phyloP scores from a whole-genome alignment of 768 basidiomycete species.

The Tulasnella sp. region DNA sequence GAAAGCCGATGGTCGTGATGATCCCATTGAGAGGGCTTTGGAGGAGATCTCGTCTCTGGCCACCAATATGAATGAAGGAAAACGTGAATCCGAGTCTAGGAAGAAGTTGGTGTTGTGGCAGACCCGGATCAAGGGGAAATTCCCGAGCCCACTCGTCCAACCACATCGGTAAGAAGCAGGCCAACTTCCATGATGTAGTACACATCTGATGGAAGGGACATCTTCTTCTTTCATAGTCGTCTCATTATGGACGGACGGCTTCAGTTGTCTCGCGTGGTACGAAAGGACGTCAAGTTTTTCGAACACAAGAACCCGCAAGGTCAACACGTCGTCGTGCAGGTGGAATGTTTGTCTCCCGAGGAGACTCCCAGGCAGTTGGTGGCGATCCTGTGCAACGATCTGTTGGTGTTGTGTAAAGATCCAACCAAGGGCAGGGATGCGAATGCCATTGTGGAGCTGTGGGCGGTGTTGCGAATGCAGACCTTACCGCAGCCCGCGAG shows the following conservation, averaged over 20 bases:
- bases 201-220: no score
- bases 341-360: slow-evolving; percentile 84
- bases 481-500: slow-evolving; percentile 83
- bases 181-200: not conserved
- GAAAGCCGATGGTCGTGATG: slow-evolving; percentile 57
- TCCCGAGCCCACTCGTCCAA: slow-evolving; percentile 95
- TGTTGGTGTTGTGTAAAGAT: slow-evolving; percentile 84
- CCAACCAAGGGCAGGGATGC: slow-evolving; percentile 71
- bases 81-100: slow-evolving; percentile 87
- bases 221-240: slow-evolving; percentile 37
- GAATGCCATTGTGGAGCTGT: slow-evolving; percentile 70
- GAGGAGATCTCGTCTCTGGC: slow-evolving; percentile 81
- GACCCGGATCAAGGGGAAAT: slow-evolving; percentile 75
- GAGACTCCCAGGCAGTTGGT: slow-evolving; percentile 65
- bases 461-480: slow-evolving; percentile 94
- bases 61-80: slow-evolving; percentile 96
- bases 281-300: slow-evolving; percentile 70
- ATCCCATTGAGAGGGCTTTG: slow-evolving; percentile 75
- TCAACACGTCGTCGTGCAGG: slow-evolving; percentile 69
- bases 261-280: slow-evolving; percentile 77
- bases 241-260: slow-evolving; percentile 88
- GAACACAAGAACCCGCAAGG: slow-evolving; percentile 70
- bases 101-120: slow-evolving; percentile 88
- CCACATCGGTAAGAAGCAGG: slow-evolving; percentile 90
- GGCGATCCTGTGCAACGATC: slow-evolving; percentile 84